phyloP scores from a whole-genome alignment of 2,329 filamentous ascomycete genomes.

The Fusarium robinianum region DNA sequence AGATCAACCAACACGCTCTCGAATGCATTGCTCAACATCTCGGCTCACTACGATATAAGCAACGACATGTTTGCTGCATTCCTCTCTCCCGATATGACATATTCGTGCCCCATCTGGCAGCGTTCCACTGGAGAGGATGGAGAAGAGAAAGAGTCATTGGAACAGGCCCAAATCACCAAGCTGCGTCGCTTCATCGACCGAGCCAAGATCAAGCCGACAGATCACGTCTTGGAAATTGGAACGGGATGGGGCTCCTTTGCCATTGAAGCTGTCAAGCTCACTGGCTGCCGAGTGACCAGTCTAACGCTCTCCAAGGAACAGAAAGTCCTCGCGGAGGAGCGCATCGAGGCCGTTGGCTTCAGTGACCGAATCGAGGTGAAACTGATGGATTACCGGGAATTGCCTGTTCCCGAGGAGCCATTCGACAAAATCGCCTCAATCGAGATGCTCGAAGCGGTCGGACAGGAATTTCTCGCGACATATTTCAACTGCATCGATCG shows the following conservation, averaged over 20 bases:
- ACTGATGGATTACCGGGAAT: slow-evolving; percentile 69
- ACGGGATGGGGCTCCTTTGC: slow-evolving; percentile 78
- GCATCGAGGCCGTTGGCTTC: slow-evolving; percentile 65
- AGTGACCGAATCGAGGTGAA: slow-evolving; percentile 65
- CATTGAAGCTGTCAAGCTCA: slow-evolving; percentile 67
- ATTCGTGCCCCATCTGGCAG: slow-evolving; percentile 70
- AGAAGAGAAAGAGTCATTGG: slow-evolving; percentile 58
- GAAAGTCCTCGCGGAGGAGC: slow-evolving; percentile 67
- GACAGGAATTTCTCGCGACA: slow-evolving; percentile 66
- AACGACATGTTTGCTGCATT: slow-evolving; percentile 79
- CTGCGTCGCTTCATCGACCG: slow-evolving; percentile 68
- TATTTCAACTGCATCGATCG: slow-evolving; percentile 69
- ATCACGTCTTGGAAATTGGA: slow-evolving; percentile 76
- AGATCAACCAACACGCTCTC: slow-evolving; percentile 60
- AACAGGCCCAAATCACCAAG: slow-evolving; percentile 70
- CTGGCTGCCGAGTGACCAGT: slow-evolving; percentile 70
- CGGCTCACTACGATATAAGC: slow-evolving; percentile 75
- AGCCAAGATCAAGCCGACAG: slow-evolving; percentile 63
- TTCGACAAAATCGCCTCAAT: slow-evolving; percentile 77
- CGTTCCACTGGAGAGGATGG: slow-evolving; percentile 1
- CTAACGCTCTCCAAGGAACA: slow-evolving; percentile 72
- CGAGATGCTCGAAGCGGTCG: slow-evolving; percentile 78
- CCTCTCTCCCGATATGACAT: slow-evolving; percentile 76
- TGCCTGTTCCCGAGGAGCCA: slow-evolving; percentile 55
- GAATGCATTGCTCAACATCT: slow-evolving; percentile 67